These are phyloP conservation scores for Luffa acutangula DNA, from an alignment of 306 rosid genomes.

Conservation along the genomic window DNA sequence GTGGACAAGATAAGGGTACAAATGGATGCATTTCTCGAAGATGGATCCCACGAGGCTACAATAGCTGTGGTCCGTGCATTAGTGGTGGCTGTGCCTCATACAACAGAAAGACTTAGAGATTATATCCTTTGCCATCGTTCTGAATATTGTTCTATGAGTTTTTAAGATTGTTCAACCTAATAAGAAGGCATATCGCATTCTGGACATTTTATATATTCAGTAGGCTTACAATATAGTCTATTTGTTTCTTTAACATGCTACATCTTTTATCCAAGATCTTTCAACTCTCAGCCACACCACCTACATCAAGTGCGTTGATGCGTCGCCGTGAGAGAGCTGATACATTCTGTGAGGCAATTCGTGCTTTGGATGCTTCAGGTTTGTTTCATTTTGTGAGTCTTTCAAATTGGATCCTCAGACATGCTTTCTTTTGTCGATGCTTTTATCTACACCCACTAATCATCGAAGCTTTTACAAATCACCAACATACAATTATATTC, in stretches of 20 bases:
- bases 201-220: background rate
- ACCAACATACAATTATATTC: constrained; percentile 9
- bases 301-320: constrained; percentile 44
- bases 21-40: constrained; percentile 99
- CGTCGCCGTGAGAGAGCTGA: constrained; percentile 62
- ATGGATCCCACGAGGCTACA: constrained; percentile 95
- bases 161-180: background rate
- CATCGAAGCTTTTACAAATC: constrained; percentile 5
- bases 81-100: constrained; percentile 86
- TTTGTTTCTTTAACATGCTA: constrained; percentile 57
- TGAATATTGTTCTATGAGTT: background rate
- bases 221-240: constrained; percentile 8
- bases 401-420: background rate
- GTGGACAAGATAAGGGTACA: constrained; percentile 95
- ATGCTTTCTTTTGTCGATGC: background rate
- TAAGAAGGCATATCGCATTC: constrained; percentile 14
- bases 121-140: constrained; percentile 60
- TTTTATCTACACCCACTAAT: background rate
- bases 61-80: constrained; percentile 84
- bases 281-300: constrained; percentile 53
- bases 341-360: constrained; percentile 94
- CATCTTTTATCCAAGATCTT: constrained; percentile 96
- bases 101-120: constrained; percentile 85
- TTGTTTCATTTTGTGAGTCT: background rate
- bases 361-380: constrained; percentile 98